Evolutionary conservation across 164 flowering plant genomes (phyloP), one percentile per base, ranked within the genome.

Genomic region (Nymphaea colorata): DNA sequence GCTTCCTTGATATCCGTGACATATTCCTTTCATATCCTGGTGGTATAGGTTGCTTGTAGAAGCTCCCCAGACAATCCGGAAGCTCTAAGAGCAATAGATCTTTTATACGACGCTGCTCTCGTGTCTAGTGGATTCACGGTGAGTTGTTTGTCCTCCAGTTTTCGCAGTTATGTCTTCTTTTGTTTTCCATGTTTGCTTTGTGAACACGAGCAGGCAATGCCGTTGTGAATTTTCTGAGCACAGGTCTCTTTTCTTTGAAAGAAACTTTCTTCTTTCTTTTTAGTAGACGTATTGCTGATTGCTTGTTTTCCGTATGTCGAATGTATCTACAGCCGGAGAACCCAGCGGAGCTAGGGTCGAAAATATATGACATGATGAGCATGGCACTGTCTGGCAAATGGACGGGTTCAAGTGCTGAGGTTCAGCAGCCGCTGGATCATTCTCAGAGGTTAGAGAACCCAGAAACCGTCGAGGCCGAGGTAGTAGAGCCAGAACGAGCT

Each of bases 311-410:
- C 12, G 57, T 51, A 15, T 51, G 8, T 10, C 5, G 57, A 51
- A 10, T 51, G 14, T 51, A 51, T 51, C 57, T 73, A 78, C 93
- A 95, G 99, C 96, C 98, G 61, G 99, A 95, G 64, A 86, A 89
- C 79, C 99, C 99, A 25, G 84, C 98, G 0, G 81, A 95, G 69
- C 91, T 95, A 45, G 94, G 98, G 61, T 96, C 91, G n/a, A 95
- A 95, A 79, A 91, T 95, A 70, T 92, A 95, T 62, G 96, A 86
- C 81, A 90, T 95, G 99, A 91, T 95, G 97, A 79, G 81, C 44
- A 66, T 82, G 78, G 98, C 96, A 57, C 76, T 95, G n/a, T 73
- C 82, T 0, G 83, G 86, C 43, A 91, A 86, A 74, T 95, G 96
- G 96, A 67, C 69, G 11, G 4, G 79, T 4, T 71, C 87, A 5